Conservation (phyloP, 805 yeast species). For the Candida loeiensis region DNA sequence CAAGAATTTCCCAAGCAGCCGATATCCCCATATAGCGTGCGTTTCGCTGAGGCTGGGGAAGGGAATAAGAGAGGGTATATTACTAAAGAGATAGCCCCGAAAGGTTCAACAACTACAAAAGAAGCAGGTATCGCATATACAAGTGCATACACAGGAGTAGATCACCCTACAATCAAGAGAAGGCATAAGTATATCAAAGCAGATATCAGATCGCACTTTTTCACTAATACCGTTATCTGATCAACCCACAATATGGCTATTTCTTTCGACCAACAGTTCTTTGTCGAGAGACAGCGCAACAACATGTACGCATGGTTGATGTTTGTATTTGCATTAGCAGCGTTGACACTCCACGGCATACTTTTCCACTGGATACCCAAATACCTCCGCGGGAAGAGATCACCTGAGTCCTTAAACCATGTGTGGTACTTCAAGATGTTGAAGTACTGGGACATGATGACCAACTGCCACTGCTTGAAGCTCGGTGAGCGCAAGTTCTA, state of each 20-base stretch:
- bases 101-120: not conserved
- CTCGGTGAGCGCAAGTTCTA: conserved; percentile 22
- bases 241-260: conserved; percentile 16
- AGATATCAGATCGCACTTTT: too few species aligned
- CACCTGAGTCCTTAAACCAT: conserved; percentile 12
- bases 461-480: conserved; percentile 21
- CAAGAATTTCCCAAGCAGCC: not conserved
- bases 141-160: not conserved
- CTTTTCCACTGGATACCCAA: conserved; percentile 43
- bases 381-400: conserved; percentile 24
- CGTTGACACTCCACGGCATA: conserved; percentile 36
- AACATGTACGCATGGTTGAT: conserved; percentile 34
- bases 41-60: not conserved
- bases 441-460: conserved; percentile 26
- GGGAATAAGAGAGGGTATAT: not conserved
- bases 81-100: not conserved
- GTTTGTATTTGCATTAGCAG: conserved; percentile 22
- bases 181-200: too few species aligned
- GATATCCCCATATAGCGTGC: not conserved
- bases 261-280: conserved; percentile 36
- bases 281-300: conserved; percentile 36
- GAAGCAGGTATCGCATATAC: not conserved
- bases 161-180: not conserved
- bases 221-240: not conserved
- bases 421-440: conserved; percentile 25